These are phyloP conservation scores for Actinomucor elegans DNA, from an alignment of 371 early-diverging fungal genomes.

Conservation along the genomic window DNA sequence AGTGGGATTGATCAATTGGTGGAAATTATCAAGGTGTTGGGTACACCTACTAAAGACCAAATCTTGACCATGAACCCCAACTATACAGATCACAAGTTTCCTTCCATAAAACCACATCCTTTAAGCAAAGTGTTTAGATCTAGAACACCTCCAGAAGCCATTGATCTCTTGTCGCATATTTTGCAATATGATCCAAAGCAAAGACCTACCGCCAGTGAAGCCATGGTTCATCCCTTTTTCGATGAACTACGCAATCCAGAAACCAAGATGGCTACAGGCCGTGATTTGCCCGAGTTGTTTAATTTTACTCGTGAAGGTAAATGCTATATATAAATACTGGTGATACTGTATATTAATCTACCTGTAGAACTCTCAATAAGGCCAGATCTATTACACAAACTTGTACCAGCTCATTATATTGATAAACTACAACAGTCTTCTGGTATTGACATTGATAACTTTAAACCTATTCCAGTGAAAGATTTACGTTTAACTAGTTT, in stretches of 20 bases:
- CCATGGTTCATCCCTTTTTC: conserved; percentile 95
- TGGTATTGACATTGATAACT: conserved; percentile 42
- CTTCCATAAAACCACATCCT: conserved; percentile 90
- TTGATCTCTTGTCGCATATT: conserved; percentile 85
- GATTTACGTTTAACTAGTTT: conserved; percentile 11
- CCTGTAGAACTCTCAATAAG: conserved; percentile 47
- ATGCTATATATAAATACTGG: not conserved
- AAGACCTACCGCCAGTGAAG: conserved; percentile 90
- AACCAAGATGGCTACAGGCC: conserved; percentile 76
- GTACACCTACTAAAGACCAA: conserved; percentile 95
- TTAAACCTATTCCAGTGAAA: conserved; percentile 38
- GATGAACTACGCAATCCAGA: conserved; percentile 89
- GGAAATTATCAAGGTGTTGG: conserved; percentile 97
- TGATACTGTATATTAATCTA: not conserved
- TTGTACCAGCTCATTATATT: conserved; percentile 71
- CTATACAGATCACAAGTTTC: conserved; percentile 95
- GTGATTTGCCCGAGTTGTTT: conserved; percentile 85
- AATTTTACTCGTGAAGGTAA: conserved; percentile 82
- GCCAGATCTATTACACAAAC: conserved; percentile 53
- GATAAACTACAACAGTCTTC: conserved; percentile 43
- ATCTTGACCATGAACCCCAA: conserved; percentile 92
- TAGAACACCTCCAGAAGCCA: conserved; percentile 77
- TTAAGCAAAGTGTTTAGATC: conserved; percentile 85
- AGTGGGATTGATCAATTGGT: conserved; percentile 98
- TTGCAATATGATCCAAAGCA: conserved; percentile 93